phyloP scores from a whole-genome alignment of 169 alveolate species.

The Perkinsus olseni region DNA sequence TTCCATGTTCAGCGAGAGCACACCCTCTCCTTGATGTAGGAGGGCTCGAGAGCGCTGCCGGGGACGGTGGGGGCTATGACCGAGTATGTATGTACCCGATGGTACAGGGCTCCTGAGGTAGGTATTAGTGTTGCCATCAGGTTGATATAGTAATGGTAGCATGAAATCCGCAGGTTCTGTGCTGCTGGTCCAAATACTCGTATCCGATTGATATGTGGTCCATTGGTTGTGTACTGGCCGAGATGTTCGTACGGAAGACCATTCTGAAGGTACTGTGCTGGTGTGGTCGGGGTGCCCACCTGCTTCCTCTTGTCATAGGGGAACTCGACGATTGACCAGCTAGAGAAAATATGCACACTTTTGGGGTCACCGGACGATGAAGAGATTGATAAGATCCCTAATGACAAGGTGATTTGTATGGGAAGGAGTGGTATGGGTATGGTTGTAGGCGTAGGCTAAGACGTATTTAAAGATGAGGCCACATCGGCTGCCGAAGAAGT shows the following conservation, averaged over 20 bases:
- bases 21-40: too few relatives aligned
- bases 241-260: conserved; percentile 64
- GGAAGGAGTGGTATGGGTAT: conserved; percentile 37
- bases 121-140: neutral
- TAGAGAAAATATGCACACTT: conserved; percentile 78
- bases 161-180: conserved; percentile 37
- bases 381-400: conserved; percentile 63
- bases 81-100: conserved; percentile 93
- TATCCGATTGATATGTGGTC: conserved; percentile 95
- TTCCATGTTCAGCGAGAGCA: too few relatives aligned
- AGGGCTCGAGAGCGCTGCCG: neutral
- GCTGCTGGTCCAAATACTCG: conserved; percentile 84
- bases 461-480: neutral
- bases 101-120: conserved; percentile 98
- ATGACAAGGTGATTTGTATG: conserved; percentile 44
- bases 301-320: conserved; percentile 35
- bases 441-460: conserved; percentile 19
- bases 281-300: conserved; percentile 3
- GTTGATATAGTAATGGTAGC: neutral
- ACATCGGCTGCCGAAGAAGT: conserved; percentile 15
- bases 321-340: conserved; percentile 74
- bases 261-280: conserved; percentile 53
- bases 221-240: conserved; percentile 89
- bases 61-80: conserved; percentile 42
- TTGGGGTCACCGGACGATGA: conserved; percentile 90